Evolutionary conservation across 345 rosid species (phyloP).

Genomic region (Euphorbia pulcherrima): DNA sequence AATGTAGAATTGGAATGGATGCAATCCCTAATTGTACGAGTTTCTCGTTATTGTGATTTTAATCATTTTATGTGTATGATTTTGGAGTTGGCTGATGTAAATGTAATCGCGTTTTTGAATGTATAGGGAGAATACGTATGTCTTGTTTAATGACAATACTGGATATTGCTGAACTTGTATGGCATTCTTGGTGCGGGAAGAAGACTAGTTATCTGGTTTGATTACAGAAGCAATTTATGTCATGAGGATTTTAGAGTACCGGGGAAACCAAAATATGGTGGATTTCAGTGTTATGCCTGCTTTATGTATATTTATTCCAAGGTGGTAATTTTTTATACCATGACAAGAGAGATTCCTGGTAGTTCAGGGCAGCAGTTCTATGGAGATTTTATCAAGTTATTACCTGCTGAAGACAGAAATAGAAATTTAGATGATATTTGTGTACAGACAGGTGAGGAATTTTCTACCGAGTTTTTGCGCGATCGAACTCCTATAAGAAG

Average conservation of each 20-base stretch:
- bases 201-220: constrained; percentile 6
- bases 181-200: not conserved
- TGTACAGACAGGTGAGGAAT: constrained; percentile 80
- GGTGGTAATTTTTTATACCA: constrained; percentile 21
- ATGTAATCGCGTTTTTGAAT: not conserved
- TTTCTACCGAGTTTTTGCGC: constrained; percentile 56
- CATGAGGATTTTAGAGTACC: constrained; percentile 2
- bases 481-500: constrained; percentile 44
- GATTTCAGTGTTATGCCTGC: constrained; percentile 10
- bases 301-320: not conserved
- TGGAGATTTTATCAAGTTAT: constrained; percentile 25
- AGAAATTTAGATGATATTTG: constrained; percentile 37
- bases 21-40: not conserved
- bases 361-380: constrained; percentile 32
- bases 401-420: constrained; percentile 13
- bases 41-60: constrained; percentile 8
- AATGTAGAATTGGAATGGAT: not conserved
- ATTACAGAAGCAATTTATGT: constrained; percentile 6
- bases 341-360: constrained; percentile 50
- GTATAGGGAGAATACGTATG: not conserved
- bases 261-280: constrained; percentile 3
- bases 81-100: constrained; percentile 2
- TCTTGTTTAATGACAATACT: not conserved
- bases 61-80: not conserved
- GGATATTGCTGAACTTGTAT: not conserved